Conservation (phyloP, 2,329 filamentous ascomycete genomes). For the Monosporascus sp. region DNA sequence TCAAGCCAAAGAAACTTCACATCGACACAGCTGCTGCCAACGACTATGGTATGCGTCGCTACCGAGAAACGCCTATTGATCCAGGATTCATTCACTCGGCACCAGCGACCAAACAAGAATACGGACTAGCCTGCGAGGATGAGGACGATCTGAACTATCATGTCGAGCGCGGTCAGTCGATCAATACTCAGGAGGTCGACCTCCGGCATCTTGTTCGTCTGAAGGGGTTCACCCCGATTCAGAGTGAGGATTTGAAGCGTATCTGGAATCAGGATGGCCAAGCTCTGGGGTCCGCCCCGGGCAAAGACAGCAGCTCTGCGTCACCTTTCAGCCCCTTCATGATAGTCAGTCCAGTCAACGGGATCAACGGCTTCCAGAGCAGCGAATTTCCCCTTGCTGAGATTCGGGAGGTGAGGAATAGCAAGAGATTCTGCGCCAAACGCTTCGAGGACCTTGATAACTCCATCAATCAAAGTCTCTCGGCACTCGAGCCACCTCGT, state of each 20-base stretch:
- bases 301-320: neutral
- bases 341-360: neutral
- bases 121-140: slow-evolving; percentile 4
- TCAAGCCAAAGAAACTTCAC: slow-evolving; percentile 7
- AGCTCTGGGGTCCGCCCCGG: neutral
- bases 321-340: neutral
- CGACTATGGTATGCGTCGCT: slow-evolving; percentile 8
- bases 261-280: neutral
- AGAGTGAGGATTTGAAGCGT: neutral
- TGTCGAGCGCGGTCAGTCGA: neutral
- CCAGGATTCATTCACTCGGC: slow-evolving; percentile 23
- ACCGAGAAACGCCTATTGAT: slow-evolving; percentile 15
- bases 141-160: neutral
- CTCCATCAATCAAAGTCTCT: slow-evolving; percentile 9
- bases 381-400: slow-evolving; percentile 15
- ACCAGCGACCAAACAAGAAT: slow-evolving; percentile 21
- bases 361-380: neutral
- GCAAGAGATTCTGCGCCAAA: slow-evolving; percentile 10
- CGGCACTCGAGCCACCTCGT: slow-evolving; percentile 13
- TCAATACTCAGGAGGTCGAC: too few relatives aligned
- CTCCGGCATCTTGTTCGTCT: too few relatives aligned
- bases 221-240: neutral
- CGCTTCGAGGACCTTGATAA: slow-evolving; percentile 9
- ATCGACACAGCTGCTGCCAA: slow-evolving; percentile 11
- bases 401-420: slow-evolving; percentile 13